Conservation (phyloP, 164 flowering plant species). For the Houttuynia cordata region DNA sequence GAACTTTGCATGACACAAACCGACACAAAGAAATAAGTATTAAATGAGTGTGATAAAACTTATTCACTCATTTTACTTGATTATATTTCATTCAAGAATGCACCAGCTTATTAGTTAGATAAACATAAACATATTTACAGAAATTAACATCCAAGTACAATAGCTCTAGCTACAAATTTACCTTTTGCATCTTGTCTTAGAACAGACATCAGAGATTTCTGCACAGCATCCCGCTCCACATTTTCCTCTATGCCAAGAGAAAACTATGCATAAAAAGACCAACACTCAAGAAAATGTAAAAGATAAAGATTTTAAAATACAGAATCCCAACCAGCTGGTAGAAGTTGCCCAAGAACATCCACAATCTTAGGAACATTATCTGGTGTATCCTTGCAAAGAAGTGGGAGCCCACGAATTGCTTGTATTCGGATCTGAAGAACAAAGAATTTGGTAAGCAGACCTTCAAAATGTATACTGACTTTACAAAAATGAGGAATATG, state of each 20-base stretch:
- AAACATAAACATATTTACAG: neutral
- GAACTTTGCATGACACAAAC: no score
- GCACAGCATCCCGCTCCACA: conserved; percentile 97
- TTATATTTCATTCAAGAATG: no score
- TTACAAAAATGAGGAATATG: no score
- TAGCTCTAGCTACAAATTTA: conserved; percentile 12
- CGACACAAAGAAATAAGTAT: no score
- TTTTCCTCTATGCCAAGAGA: conserved; percentile 39
- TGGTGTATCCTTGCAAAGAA: conserved; percentile 92
- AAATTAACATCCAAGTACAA: neutral
- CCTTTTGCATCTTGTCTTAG: conserved; percentile 90
- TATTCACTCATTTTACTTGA: no score
- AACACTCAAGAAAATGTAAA: no score
- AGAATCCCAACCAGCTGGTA: conserved; percentile 45
- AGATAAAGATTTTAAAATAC: neutral
- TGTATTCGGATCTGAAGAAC: conserved; percentile 73
- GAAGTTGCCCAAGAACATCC: conserved; percentile 76
- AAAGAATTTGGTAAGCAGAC: neutral
- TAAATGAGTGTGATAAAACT: no score
- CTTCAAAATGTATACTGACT: no score
- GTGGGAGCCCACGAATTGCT: conserved; percentile 95
- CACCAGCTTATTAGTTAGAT: no score
- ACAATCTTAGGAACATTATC: conserved; percentile 71
- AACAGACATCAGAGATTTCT: conserved; percentile 82
- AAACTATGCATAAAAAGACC: neutral